phyloP scores from a whole-genome alignment of 768 basidiomycete genomes.

The Plicaturopsis crispa region DNA sequence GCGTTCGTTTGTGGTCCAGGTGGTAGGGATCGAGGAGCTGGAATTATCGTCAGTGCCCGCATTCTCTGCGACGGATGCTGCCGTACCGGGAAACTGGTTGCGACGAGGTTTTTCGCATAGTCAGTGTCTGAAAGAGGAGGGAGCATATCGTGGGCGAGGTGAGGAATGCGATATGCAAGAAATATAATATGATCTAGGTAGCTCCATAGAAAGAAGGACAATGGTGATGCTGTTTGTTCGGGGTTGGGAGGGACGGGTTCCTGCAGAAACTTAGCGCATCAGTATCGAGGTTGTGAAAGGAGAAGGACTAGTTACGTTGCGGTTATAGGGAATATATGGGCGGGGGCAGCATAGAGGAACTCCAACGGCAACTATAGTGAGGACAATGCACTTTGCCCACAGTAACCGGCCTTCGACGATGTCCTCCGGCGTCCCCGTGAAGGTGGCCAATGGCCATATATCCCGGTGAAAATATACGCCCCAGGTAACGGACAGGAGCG shows the following conservation, averaged over 20 bases:
- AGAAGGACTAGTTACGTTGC: conserved; percentile 18
- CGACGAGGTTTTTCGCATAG: conserved; percentile 23
- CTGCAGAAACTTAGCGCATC: conserved; percentile 11
- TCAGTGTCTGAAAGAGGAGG: conserved; percentile 46
- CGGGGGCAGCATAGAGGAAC: conserved; percentile 52
- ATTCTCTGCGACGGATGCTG: no score
- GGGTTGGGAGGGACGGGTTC: conserved; percentile 23
- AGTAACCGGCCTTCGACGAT: conserved; percentile 21
- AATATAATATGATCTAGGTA: conserved; percentile 38
- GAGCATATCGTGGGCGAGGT: conserved; percentile 28
- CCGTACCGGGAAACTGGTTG: conserved; percentile 24
- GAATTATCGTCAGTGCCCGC: no score
- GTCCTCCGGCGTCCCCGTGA: conserved; percentile 1
- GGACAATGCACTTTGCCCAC: conserved; percentile 45
- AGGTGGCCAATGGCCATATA: conserved; percentile 8
- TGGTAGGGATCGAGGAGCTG: conserved; percentile 23
- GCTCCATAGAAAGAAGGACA: conserved; percentile 24
- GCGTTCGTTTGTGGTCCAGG: conserved; percentile 18
- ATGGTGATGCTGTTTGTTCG: conserved; percentile 30
- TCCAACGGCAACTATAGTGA: conserved; percentile 34
- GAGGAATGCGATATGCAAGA: conserved; percentile 25
- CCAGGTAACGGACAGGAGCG: conserved; percentile 1
- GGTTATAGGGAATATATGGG: conserved; percentile 50
- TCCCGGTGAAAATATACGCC: conserved; percentile 6
- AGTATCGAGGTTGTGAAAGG: no score